Evolutionary conservation across 495 filamentous ascomycete genomes (phyloP).

Genomic region (Aspergillus mulundensis): DNA sequence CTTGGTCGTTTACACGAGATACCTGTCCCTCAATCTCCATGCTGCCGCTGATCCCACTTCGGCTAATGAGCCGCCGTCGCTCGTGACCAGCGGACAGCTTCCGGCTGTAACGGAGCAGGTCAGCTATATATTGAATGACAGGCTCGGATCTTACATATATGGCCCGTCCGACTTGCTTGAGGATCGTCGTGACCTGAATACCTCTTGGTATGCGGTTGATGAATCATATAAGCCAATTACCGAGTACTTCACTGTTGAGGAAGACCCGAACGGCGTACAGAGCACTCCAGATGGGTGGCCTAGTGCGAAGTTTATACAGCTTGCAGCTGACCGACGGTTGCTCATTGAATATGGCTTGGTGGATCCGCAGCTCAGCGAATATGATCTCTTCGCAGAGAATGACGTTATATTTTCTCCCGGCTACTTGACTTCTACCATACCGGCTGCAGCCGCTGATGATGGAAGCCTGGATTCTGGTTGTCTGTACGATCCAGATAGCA

Average conservation of each 20-base stretch:
- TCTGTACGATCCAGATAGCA: conserved; percentile 39
- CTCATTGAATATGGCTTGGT: conserved; percentile 52
- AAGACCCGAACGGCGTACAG: conserved; percentile 29
- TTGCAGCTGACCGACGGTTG: conserved; percentile 46
- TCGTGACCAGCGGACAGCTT: conserved; percentile 29
- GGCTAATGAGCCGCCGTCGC: conserved; percentile 35
- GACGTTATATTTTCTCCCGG: conserved; percentile 41
- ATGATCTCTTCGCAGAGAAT: conserved; percentile 43
- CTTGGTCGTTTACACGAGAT: conserved; percentile 42
- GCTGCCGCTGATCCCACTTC: conserved; percentile 42
- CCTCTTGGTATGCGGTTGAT: conserved; percentile 52
- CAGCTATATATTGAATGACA: conserved; percentile 32
- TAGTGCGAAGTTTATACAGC: conserved; percentile 50
- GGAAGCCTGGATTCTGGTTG: conserved; percentile 49
- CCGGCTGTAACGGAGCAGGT: conserved; percentile 32
- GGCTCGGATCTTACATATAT: conserved; percentile 50
- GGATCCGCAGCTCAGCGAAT: conserved; percentile 52
- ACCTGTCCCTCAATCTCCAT: conserved; percentile 57
- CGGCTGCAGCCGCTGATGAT: conserved; percentile 22
- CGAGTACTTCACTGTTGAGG: conserved; percentile 48
- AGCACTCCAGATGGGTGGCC: conserved; percentile 63
- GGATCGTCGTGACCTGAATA: conserved; percentile 54
- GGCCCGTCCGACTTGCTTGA: conserved; percentile 37
- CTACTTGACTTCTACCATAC: conserved; percentile 30
- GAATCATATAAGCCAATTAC: conserved; percentile 42